These are phyloP conservation scores for Pouteria campechiana DNA, from an alignment of 179 eudicot species.

Conservation along the genomic window DNA sequence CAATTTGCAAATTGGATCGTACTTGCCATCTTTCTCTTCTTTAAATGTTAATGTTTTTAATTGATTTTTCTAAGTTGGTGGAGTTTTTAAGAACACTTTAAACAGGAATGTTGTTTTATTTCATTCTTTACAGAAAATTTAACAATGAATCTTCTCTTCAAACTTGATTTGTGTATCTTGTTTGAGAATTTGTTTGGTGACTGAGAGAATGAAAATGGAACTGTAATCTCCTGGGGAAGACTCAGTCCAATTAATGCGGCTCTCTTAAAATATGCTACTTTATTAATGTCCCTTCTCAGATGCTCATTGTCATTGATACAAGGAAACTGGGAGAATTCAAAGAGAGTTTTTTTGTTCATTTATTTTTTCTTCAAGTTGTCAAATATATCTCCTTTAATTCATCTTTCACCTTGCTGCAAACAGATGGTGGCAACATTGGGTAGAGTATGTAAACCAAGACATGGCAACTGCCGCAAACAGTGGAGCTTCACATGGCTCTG, in stretches of 20 bases:
- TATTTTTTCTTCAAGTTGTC: neutral
- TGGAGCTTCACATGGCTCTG: constrained; percentile 36
- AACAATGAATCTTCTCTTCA: no score
- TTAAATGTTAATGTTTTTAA: no score
- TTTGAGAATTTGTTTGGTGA: neutral
- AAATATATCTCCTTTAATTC: neutral
- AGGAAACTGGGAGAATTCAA: neutral
- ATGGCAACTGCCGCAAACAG: constrained; percentile 31
- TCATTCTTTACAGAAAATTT: no score
- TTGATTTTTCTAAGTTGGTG: no score
- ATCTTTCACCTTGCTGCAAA: constrained; percentile 3
- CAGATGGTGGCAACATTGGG: constrained; percentile 98
- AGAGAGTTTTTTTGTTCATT: no score
- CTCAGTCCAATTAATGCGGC: neutral
- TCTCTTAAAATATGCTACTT: neutral
- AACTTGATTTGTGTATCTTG: no score
- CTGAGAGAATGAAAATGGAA: neutral
- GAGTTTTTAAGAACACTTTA: no score
- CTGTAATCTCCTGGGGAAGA: neutral
- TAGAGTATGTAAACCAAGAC: constrained; percentile 64
- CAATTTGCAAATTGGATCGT: no score
- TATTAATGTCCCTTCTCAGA: neutral
- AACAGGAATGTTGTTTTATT: no score
- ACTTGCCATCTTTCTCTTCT: no score
- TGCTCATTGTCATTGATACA: neutral